These are phyloP conservation scores for Paraphysoderma sedebokerense DNA, from an alignment of 371 early-diverging fungal species.

Conservation along the genomic window DNA sequence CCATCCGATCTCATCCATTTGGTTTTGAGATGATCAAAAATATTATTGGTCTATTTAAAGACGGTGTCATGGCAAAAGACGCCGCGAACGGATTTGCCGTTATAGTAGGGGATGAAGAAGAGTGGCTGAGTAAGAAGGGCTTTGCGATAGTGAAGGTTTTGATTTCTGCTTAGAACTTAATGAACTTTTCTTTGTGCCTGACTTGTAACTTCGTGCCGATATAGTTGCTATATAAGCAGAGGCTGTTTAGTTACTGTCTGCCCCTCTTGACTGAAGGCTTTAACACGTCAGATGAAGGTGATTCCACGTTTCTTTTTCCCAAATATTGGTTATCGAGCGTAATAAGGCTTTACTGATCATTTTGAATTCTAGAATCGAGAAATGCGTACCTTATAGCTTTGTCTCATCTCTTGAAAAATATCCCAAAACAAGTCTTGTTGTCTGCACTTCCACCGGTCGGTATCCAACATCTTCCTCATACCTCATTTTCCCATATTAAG, in stretches of 20 bases:
- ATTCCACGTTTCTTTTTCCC: neutral
- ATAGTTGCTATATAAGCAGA: constrained; percentile 61
- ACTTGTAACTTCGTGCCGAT: neutral
- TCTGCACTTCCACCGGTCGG: constrained; percentile 53
- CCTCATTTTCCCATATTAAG: neutral
- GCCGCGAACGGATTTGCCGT: constrained; percentile 49
- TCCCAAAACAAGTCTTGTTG: constrained; percentile 62
- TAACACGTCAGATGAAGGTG: constrained; percentile 17
- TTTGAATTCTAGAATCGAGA: neutral
- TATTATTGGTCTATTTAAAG: constrained; percentile 31
- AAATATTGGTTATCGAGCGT: neutral
- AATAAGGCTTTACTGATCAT: neutral
- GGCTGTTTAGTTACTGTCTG: constrained; percentile 52
- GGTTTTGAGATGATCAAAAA: constrained; percentile 39
- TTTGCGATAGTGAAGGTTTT: constrained; percentile 47
- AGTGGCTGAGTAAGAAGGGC: constrained; percentile 44
- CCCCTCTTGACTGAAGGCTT: constrained; percentile 53
- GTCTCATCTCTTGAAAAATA: constrained; percentile 57
- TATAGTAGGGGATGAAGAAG: constrained; percentile 43
- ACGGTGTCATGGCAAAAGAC: constrained; percentile 17
- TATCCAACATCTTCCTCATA: constrained; percentile 1
- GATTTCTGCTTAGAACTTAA: neutral
- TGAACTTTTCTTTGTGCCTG: neutral
- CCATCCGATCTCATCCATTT: constrained; percentile 24
- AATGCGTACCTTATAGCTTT: constrained; percentile 47